Evolutionary conservation across 1,284 basidiomycete genomes (phyloP).

Genomic region (Farysia itapuensis): DNA sequence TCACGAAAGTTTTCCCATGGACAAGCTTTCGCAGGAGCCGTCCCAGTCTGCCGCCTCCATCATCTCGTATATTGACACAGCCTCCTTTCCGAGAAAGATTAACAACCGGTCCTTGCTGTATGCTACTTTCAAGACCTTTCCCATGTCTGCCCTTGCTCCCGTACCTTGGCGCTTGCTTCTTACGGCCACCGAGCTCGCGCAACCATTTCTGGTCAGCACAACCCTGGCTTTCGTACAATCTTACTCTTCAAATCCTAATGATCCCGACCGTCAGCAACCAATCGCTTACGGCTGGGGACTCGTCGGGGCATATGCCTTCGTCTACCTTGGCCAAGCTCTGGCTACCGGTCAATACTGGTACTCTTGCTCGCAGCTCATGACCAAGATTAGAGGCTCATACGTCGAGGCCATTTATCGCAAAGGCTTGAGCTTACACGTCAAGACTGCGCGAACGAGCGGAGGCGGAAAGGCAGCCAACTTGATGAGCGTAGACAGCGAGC

Average conservation of each 20-base stretch:
- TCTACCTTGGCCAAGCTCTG: slow-evolving; percentile 42
- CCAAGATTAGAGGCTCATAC: slow-evolving; percentile 43
- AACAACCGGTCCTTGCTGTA: slow-evolving; percentile 17
- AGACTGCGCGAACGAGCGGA: slow-evolving; percentile 39
- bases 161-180: slow-evolving; percentile 37
- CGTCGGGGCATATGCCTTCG: slow-evolving; percentile 48
- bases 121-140: slow-evolving; percentile 33
- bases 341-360: slow-evolving; percentile 41
- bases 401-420: slow-evolving; percentile 51
- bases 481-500: slow-evolving; percentile 54
- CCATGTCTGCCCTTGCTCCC: slow-evolving; percentile 29
- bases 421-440: slow-evolving; percentile 41
- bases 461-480: slow-evolving; percentile 46
- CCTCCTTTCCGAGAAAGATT: slow-evolving; percentile 9
- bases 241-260: slow-evolving; percentile 8
- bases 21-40: slow-evolving; percentile 8
- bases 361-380: slow-evolving; percentile 28
- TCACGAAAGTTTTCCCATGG: slow-evolving; percentile 9
- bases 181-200: slow-evolving; percentile 32
- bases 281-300: slow-evolving; percentile 49
- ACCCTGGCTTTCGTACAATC: slow-evolving; percentile 48
- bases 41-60: background rate
- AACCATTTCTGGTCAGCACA: slow-evolving; percentile 42
- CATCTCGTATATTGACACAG: background rate
- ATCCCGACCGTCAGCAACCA: slow-evolving; percentile 19